Conservation (phyloP, 148 eudicot species). For the Cornus kousa region DNA sequence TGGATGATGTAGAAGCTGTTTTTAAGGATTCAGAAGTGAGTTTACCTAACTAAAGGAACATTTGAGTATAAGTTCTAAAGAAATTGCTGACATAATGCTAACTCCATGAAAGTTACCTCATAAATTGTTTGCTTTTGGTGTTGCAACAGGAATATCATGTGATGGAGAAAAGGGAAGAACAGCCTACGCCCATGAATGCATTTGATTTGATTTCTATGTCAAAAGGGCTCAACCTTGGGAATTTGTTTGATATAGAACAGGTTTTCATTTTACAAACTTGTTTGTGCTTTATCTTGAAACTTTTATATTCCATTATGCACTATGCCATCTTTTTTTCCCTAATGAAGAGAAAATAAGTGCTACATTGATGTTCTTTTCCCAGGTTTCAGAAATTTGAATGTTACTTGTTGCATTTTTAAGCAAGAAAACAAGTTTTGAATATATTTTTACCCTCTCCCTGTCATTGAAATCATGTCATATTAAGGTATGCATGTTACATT, state of each 20-base stretch:
- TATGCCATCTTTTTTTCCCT: background rate
- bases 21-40: constrained; percentile 86
- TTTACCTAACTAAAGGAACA: background rate
- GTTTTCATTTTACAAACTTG: constrained; percentile 27
- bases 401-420: background rate
- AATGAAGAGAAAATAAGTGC: background rate
- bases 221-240: constrained; percentile 84
- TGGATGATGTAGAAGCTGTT: constrained; percentile 97
- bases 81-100: constrained; percentile 1
- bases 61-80: background rate
- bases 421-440: background rate
- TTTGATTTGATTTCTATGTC: constrained; percentile 97
- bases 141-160: constrained; percentile 77
- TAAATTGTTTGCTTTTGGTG: constrained; percentile 11
- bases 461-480: background rate
- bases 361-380: background rate
- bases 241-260: constrained; percentile 81
- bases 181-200: constrained; percentile 87
- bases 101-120: constrained; percentile 1
- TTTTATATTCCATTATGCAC: background rate
- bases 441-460: background rate
- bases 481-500: background rate
- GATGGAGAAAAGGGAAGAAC: constrained; percentile 77
- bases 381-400: background rate
- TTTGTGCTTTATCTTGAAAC: background rate